phyloP scores from a whole-genome alignment of 2,329 filamentous ascomycete species.

The Clarireedia monteithiana region DNA sequence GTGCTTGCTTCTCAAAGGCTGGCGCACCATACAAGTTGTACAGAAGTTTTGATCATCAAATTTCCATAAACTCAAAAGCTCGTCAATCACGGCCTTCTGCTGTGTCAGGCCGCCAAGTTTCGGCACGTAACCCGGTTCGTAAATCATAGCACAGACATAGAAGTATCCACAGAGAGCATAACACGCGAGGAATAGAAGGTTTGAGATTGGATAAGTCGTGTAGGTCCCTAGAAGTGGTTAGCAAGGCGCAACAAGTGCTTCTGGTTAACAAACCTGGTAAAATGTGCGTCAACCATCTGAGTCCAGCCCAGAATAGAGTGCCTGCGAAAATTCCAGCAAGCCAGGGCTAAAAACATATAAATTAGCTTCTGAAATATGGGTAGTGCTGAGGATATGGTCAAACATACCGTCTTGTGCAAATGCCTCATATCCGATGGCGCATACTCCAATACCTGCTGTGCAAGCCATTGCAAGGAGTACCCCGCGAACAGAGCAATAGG shows the following conservation, averaged over 20 bases:
- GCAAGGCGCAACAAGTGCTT: constrained; percentile 15
- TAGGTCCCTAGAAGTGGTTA: constrained; percentile 49
- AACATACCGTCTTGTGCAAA: constrained; percentile 75
- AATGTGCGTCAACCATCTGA: constrained; percentile 68
- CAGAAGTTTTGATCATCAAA: constrained; percentile 96
- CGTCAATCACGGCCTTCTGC: constrained; percentile 82
- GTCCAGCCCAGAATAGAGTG: constrained; percentile 71
- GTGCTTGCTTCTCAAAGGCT: constrained; percentile 89
- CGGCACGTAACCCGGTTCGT: constrained; percentile 88
- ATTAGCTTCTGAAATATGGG: not conserved
- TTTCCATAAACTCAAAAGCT: constrained; percentile 75
- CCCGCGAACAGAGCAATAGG: constrained; percentile 59
- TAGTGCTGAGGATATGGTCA: not conserved
- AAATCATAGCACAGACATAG: constrained; percentile 76
- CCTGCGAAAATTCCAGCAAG: constrained; percentile 88
- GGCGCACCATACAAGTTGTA: constrained; percentile 87
- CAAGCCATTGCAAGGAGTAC: constrained; percentile 68
- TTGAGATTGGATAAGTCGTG: constrained; percentile 61
- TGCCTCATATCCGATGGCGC: constrained; percentile 82
- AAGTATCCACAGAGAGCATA: constrained; percentile 72
- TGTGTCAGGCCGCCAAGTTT: constrained; percentile 84
- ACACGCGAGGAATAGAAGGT: constrained; percentile 62
- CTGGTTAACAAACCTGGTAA: constrained; percentile 51
- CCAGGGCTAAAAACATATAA: constrained; percentile 58
- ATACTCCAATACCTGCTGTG: constrained; percentile 70